Conservation (phyloP, 495 filamentous ascomycete species). For the Stereocaulon alpinum region DNA sequence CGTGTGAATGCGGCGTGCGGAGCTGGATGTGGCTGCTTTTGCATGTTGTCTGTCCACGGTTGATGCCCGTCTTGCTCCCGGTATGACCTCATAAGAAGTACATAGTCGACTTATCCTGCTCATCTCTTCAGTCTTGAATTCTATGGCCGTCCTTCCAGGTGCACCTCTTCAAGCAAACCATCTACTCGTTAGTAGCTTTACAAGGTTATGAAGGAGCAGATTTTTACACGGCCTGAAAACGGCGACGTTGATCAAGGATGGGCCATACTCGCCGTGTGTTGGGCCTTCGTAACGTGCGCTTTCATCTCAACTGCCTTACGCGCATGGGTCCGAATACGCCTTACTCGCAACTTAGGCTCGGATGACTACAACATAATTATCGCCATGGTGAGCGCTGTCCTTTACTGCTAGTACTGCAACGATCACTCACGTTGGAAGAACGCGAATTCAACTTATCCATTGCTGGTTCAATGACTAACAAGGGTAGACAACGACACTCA, state of each 20-base stretch:
- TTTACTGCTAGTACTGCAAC: too few species aligned
- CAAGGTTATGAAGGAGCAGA: slow-evolving; percentile 11
- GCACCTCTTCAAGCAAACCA: not conserved
- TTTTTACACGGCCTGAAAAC: slow-evolving; percentile 2
- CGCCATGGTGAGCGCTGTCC: slow-evolving; percentile 13
- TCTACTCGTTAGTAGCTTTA: not conserved
- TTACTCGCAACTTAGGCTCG: slow-evolving; percentile 18
- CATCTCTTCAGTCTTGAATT: not conserved
- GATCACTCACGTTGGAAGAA: too few species aligned
- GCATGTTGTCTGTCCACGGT: too few species aligned
- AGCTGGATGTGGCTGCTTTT: too few species aligned
- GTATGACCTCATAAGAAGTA: too few species aligned
- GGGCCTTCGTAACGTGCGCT: slow-evolving; percentile 19
- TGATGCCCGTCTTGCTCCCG: too few species aligned
- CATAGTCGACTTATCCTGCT: too few species aligned
- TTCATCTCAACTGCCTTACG: slow-evolving; percentile 14
- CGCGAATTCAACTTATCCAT: too few species aligned
- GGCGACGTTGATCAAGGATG: slow-evolving; percentile 18
- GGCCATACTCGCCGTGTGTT: slow-evolving; percentile 17
- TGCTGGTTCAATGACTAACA: not conserved
- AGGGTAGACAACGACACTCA: slow-evolving; percentile 14
- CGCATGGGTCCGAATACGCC: slow-evolving; percentile 14
- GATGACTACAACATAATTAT: slow-evolving; percentile 16
- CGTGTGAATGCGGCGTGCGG: too few species aligned
- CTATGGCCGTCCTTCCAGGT: not conserved